These are phyloP conservation scores for Hydrangea macrophylla DNA, from an alignment of 148 eudicot species.

Conservation along the genomic window DNA sequence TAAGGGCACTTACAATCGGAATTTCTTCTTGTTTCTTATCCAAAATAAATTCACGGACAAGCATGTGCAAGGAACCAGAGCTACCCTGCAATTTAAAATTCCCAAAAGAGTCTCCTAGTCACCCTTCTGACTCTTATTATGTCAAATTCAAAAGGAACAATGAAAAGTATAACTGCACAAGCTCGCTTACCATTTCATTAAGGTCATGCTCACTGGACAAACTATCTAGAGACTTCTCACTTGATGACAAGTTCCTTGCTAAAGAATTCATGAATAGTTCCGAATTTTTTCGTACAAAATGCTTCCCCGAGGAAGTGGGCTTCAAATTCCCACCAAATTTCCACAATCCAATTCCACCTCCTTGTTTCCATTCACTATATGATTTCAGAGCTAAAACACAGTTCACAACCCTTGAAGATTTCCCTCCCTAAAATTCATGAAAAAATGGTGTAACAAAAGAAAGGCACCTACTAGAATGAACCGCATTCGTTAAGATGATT, in stretches of 20 bases:
- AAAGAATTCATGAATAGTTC: constrained; percentile 63
- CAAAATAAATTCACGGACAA: constrained; percentile 64
- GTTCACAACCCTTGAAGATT: constrained; percentile 70
- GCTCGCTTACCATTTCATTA: constrained; percentile 49
- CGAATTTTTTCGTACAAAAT: constrained; percentile 56
- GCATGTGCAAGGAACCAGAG: constrained; percentile 44
- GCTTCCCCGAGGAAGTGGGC: constrained; percentile 40
- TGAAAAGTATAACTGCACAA: constrained; percentile 4
- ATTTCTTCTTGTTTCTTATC: constrained; percentile 81
- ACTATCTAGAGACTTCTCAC: constrained; percentile 54
- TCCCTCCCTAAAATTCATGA: constrained; percentile 62
- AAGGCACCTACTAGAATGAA: neutral
- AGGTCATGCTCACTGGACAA: constrained; percentile 37
- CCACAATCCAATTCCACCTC: constrained; percentile 66
- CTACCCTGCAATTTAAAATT: constrained; percentile 38
- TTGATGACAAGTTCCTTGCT: constrained; percentile 48
- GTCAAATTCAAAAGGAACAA: constrained; percentile 6
- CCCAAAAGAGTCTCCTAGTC: neutral
- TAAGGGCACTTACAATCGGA: constrained; percentile 56
- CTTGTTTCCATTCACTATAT: constrained; percentile 64
- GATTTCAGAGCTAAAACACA: constrained; percentile 77
- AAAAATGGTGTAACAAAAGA: neutral
- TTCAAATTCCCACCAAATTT: constrained; percentile 54
- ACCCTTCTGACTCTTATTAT: constrained; percentile 8
- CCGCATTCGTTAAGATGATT: neutral